These are phyloP conservation scores for Ilyonectria destructans DNA, from an alignment of 2,329 filamentous ascomycete species.

Conservation along the genomic window DNA sequence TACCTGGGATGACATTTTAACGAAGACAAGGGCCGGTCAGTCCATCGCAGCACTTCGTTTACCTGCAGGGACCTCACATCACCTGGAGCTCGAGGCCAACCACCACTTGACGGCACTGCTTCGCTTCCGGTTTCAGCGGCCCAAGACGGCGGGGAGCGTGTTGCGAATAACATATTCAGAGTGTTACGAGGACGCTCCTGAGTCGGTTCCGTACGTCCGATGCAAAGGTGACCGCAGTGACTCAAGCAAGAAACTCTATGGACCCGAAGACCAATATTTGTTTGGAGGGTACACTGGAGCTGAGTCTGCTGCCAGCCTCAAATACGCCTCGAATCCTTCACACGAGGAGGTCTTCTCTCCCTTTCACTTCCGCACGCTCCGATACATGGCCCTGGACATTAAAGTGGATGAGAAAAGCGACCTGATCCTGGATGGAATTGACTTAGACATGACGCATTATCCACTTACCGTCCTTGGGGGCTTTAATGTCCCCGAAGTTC, in stretches of 20 bases:
- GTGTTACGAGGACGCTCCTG: conserved; percentile 20
- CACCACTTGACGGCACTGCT: conserved; percentile 12
- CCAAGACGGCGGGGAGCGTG: neutral
- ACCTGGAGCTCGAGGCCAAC: conserved; percentile 15
- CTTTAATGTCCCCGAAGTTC: neutral
- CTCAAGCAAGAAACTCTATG: neutral
- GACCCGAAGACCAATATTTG: conserved; percentile 9
- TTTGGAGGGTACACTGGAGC: conserved; percentile 2
- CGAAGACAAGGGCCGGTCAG: neutral
- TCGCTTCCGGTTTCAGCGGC: conserved; percentile 11
- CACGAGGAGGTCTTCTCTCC: conserved; percentile 2
- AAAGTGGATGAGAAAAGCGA: neutral
- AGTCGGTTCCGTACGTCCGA: neutral
- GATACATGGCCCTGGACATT: conserved; percentile 19
- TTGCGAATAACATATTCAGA: conserved; percentile 17
- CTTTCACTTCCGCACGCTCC: conserved; percentile 23
- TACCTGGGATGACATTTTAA: neutral
- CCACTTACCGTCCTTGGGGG: neutral
- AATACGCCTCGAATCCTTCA: neutral
- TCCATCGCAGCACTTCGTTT: neutral
- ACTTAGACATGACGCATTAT: conserved; percentile 13
- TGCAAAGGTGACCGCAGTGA: conserved; percentile 14
- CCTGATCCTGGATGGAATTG: neutral
- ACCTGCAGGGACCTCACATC: conserved; percentile 10
- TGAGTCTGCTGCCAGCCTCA: neutral